phyloP scores from a whole-genome alignment of 495 filamentous ascomycete genomes.

The Geopyxis carbonaria region DNA sequence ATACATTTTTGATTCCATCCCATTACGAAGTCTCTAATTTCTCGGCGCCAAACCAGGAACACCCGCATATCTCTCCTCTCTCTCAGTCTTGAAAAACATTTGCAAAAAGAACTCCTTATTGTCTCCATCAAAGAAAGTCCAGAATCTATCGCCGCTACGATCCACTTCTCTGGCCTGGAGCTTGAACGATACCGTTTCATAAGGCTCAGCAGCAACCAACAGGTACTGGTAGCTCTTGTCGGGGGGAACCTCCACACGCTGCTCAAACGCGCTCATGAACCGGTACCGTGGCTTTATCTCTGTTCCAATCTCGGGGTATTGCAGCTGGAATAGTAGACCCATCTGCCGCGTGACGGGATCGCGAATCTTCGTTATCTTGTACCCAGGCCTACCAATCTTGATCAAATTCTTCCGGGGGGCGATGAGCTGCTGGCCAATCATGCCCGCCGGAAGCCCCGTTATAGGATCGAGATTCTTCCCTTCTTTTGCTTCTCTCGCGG shows the following conservation, averaged over 20 bases:
- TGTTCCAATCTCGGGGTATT: conserved; percentile 77
- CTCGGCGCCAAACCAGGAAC: conserved; percentile 71
- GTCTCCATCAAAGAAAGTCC: conserved; percentile 91
- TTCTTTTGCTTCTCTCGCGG: conserved; percentile 83
- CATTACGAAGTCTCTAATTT: too few relatives aligned
- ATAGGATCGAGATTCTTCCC: conserved; percentile 58
- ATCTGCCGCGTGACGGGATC: conserved; percentile 82
- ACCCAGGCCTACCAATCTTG: conserved; percentile 92
- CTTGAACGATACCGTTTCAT: conserved; percentile 95
- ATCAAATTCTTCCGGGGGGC: conserved; percentile 70
- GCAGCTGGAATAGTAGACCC: conserved; percentile 83
- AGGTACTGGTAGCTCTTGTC: conserved; percentile 91
- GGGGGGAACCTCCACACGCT: conserved; percentile 87
- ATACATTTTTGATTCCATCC: too few relatives aligned
- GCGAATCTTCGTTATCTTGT: conserved; percentile 91
- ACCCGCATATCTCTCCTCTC: conserved; percentile 86
- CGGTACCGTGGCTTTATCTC: conserved; percentile 65
- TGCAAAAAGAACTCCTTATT: conserved; percentile 98
- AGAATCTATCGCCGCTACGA: conserved; percentile 67
- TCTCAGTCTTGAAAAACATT: conserved; percentile 96
- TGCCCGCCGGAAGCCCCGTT: conserved; percentile 57
- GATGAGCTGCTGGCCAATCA: conserved; percentile 50
- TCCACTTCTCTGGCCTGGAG: conserved; percentile 89
- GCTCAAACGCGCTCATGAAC: conserved; percentile 95
- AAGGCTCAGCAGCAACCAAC: conserved; percentile 88